Evolutionary conservation across 805 yeast species (phyloP).

Genomic region (Ogataea saltuana): DNA sequence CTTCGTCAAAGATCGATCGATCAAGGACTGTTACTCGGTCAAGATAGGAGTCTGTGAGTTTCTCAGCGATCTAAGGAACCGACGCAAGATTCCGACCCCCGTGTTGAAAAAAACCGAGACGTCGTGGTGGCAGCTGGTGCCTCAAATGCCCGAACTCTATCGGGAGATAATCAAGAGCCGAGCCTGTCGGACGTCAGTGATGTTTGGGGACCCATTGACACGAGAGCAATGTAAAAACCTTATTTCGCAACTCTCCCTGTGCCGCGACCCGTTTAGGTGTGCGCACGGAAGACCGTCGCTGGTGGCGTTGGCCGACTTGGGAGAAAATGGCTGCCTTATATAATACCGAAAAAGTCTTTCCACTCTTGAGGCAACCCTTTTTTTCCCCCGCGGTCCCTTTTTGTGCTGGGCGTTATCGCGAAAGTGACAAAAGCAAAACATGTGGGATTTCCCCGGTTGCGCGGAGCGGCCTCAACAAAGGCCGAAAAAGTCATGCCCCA

Average conservation of each 20-base stretch:
- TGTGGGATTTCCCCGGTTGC: not conserved
- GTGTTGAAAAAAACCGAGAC: not conserved
- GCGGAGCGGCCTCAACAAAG: not conserved
- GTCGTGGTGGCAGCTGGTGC: conserved; percentile 41
- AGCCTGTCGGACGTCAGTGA: conserved; percentile 70
- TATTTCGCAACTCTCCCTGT: conserved; percentile 43
- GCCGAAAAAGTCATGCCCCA: conserved; percentile 5
- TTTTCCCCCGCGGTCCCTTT: conserved; percentile 1
- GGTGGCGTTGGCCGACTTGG: conserved; percentile 44
- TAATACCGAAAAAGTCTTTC: not conserved
- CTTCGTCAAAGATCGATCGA: conserved; percentile 26
- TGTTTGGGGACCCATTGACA: conserved; percentile 63
- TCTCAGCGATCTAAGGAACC: conserved; percentile 41
- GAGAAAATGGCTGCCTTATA: not conserved
- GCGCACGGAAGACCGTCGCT: conserved; percentile 86
- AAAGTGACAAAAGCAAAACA: not conserved
- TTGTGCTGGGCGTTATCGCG: conserved; percentile 3
- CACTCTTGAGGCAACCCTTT: not conserved
- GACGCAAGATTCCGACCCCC: conserved; percentile 27
- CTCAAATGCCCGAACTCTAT: conserved; percentile 51
- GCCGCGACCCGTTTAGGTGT: conserved; percentile 70
- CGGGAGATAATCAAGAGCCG: conserved; percentile 53
- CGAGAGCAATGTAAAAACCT: conserved; percentile 45
- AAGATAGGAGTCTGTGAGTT: conserved; percentile 45
- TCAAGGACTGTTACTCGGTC: conserved; percentile 32